These are phyloP conservation scores for Gardenia jasminoides DNA, from an alignment of 257 asterid genomes.

Conservation along the genomic window DNA sequence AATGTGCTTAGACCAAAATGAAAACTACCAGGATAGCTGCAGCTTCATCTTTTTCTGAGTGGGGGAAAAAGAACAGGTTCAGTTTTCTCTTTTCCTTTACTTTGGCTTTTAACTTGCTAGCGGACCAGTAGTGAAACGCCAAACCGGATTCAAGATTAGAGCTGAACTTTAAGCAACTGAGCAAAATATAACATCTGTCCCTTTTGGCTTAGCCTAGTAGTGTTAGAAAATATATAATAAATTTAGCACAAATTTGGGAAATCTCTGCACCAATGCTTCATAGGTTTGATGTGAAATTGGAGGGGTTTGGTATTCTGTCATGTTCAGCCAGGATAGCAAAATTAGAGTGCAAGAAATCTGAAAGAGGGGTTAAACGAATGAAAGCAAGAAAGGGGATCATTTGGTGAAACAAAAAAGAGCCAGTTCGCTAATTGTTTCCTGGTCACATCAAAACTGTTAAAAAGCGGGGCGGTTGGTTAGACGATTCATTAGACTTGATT, in stretches of 20 bases:
- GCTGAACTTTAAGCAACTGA: not conserved
- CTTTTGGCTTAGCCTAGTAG: not conserved
- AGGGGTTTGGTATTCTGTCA: conserved; percentile 8
- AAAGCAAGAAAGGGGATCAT: not conserved
- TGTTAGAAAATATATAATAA: not conserved
- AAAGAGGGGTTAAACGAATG: not conserved
- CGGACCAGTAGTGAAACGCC: not conserved
- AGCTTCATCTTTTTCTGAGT: not conserved
- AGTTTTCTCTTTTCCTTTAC: not conserved
- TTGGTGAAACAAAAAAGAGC: not conserved
- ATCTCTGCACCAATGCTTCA: no score
- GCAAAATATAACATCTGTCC: not conserved
- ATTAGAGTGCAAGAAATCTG: conserved; percentile 5
- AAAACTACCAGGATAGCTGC: not conserved
- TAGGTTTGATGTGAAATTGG: not conserved
- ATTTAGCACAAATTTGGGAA: not conserved
- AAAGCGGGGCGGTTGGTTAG: not conserved
- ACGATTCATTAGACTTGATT: not conserved
- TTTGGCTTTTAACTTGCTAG: not conserved
- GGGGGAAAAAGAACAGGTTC: no score
- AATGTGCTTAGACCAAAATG: not conserved
- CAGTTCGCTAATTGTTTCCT: not conserved
- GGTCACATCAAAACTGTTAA: conserved; percentile 15
- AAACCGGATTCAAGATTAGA: not conserved
- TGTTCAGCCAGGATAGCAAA: not conserved